Percentiles rank a stretch among this genome's conserved stretches.
phyloP scores from a whole-genome alignment of 1,284 basidiomycete species.

The Volvariella volvacea region DNA sequence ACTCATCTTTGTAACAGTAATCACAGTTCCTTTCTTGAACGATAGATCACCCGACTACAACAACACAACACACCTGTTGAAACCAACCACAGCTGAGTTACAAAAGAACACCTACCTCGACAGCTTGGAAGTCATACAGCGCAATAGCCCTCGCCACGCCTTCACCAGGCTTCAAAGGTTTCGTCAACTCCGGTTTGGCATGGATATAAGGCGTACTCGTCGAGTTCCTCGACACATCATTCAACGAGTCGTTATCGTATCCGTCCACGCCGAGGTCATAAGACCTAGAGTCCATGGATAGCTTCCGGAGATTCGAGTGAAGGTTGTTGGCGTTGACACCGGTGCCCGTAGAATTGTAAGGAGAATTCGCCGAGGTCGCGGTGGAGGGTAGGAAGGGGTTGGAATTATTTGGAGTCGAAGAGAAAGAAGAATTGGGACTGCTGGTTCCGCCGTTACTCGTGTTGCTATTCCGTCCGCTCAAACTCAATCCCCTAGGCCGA shows the following conservation, averaged over 20 bases:
- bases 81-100: not conserved
- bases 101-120: constrained; percentile 42
- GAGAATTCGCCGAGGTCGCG: not conserved
- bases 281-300: not conserved
- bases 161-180: constrained; percentile 43
- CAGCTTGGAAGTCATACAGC: constrained; percentile 69
- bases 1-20: constrained; percentile 70
- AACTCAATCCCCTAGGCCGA: not conserved
- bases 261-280: constrained; percentile 11
- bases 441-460: not conserved
- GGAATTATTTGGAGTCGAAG: not conserved
- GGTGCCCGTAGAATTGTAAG: not conserved
- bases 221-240: constrained; percentile 6
- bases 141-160: constrained; percentile 74
- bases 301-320: not conserved
- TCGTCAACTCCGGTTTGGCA: constrained; percentile 42
- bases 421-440: not conserved
- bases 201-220: constrained; percentile 26
- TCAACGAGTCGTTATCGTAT: constrained; percentile 10
- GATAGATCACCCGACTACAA: constrained; percentile 73
- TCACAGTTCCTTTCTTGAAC: constrained; percentile 80
- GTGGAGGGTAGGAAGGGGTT: not conserved
- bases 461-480: not conserved
- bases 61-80: constrained; percentile 7
- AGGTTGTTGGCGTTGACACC: not conserved